Conservation (phyloP, 257 asterid species). For the Solanum virginianum region DNA sequence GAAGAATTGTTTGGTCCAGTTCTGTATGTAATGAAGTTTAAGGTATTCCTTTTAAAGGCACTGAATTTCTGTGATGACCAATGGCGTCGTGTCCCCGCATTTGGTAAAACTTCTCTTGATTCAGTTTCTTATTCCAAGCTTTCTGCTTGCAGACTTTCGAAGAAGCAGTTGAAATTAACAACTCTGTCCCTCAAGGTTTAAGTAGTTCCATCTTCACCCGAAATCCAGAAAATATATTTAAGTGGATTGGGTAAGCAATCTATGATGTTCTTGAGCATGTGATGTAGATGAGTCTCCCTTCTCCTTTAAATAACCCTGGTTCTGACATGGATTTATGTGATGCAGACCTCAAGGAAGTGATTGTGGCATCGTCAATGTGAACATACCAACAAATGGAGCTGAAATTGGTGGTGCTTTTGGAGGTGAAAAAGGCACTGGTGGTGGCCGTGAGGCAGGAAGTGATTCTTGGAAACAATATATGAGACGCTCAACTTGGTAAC, state of each 20-base stretch:
- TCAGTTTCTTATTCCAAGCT: neutral
- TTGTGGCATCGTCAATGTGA: constrained; percentile 94
- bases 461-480: constrained; percentile 99
- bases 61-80: neutral
- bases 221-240: constrained; percentile 69
- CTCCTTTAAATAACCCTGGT: neutral
- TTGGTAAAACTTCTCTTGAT: neutral
- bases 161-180: constrained; percentile 86
- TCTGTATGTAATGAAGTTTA: constrained; percentile 86
- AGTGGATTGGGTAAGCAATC: constrained; percentile 86
- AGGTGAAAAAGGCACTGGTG: constrained; percentile 96
- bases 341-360: constrained; percentile 91
- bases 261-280: neutral
- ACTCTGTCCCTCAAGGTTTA: constrained; percentile 97
- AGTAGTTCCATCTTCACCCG: constrained; percentile 97
- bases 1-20: constrained; percentile 97
- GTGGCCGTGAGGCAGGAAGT: constrained; percentile 99
- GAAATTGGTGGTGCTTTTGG: constrained; percentile 99
- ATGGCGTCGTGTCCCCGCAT: neutral
- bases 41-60: constrained; percentile 27
- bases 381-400: constrained; percentile 96
- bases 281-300: neutral
- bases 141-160: constrained; percentile 54
- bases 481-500: constrained; percentile 99
- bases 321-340: neutral